These are phyloP conservation scores for Leptomonas pyrrhocoris DNA, from an alignment of 208 protist genomes.

Conservation along the genomic window DNA sequence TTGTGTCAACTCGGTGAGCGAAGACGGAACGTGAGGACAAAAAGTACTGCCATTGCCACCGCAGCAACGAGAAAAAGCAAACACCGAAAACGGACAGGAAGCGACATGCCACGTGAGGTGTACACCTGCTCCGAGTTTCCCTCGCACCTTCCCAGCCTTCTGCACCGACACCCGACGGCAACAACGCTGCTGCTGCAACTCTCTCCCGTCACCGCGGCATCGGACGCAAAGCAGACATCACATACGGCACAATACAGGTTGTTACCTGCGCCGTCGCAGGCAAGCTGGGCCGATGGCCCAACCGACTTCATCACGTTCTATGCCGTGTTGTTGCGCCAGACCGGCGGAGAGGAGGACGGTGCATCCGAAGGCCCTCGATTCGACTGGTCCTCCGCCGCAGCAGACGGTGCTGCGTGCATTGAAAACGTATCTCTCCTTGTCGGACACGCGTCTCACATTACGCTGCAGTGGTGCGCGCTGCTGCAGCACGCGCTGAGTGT, in stretches of 20 bases:
- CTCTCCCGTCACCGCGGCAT: neutral
- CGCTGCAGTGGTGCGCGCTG: slow-evolving; percentile 56
- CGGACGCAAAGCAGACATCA: neutral
- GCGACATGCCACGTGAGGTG: slow-evolving; percentile 11
- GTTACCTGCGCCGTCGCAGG: neutral
- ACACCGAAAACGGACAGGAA: neutral
- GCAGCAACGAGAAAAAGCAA: neutral
- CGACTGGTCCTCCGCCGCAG: neutral
- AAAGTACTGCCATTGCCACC: too few species aligned
- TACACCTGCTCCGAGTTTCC: slow-evolving; percentile 16
- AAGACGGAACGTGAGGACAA: too few species aligned
- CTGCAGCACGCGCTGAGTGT: slow-evolving; percentile 64
- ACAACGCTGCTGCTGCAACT: slow-evolving; percentile 16
- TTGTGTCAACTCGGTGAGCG: too few species aligned
- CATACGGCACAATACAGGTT: neutral
- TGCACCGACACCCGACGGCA: slow-evolving; percentile 12
- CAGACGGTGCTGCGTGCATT: neutral
- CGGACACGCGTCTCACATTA: slow-evolving; percentile 26
- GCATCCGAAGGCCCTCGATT: neutral
- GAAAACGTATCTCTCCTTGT: neutral
- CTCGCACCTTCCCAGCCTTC: neutral
- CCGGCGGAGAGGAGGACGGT: neutral
- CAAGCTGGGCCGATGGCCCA: neutral
- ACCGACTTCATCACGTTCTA: slow-evolving; percentile 20
- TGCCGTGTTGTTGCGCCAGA: slow-evolving; percentile 5